Base-by-base conservation (phyloP, 1,139 yeast species). In the Blastobotrys illinoisensis region DNA sequence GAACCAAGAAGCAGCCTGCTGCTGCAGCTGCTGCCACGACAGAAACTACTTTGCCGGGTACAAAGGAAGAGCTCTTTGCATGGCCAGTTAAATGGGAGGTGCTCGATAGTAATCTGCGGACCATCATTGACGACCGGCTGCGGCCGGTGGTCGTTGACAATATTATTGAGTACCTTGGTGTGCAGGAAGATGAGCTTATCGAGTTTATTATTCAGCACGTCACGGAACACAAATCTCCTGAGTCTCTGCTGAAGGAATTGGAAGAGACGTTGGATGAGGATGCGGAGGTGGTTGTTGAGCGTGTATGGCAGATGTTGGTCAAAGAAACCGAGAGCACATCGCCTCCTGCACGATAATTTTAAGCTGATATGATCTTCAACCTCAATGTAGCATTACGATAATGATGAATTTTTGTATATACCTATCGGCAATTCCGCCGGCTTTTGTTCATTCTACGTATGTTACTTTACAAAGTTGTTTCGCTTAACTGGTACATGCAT, bases 241-340 rank as follows among this genome's bases (percentile, higher is more conserved):
- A 57, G 36, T 65, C 62, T 11, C 62, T 70, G 43, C 60, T 61
- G 6, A 28, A 62, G 3, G 73, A 70, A 53, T 57, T 70, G 46
- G 70, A 65, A 53, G 63, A 65, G 59, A 67, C 72, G 9, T 59
- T 70, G 32, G 73, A 70, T 46, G 74, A 70, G 49, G 74, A 70
- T 57, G 71, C 73, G 1, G 67, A 61, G 47, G 58, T 60, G 3
- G 59, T 69, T 44, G 62, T 64, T 1, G 56, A 55, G 40, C 64
- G 63, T 44, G 50, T 70, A 5, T 70, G 73, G 73, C 56, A 60
- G 14, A 51, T 58, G 45, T 60, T 70, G 4, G 55, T 69, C 28
- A 47, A 61, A 21, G 67, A 66, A 51, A 59, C 65, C 9, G 71
- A 20, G 19, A 13, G 6, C 19, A 6, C 9, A 5, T 5, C 44